phyloP scores from a whole-genome alignment of 768 basidiomycete genomes.

The Chalciporus piperatus region DNA sequence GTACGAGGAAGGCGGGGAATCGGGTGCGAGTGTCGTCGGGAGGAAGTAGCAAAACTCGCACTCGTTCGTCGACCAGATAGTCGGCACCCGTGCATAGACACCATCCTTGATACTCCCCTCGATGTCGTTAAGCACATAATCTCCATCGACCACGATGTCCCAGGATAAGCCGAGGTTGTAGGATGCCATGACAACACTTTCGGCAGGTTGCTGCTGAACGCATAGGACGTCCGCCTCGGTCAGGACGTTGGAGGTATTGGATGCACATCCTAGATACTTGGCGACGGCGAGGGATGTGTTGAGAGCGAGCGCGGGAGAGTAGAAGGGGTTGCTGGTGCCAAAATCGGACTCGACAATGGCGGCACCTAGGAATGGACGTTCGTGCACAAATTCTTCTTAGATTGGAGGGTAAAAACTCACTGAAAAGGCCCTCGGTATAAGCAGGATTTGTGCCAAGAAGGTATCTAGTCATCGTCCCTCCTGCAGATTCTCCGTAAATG shows the following conservation, averaged over 20 bases:
- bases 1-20: conserved; percentile 9
- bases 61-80: conserved; percentile 15
- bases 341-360: conserved; percentile 19
- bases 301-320: conserved; percentile 11
- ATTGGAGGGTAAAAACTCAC: background rate
- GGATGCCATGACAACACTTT: conserved; percentile 1
- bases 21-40: conserved; percentile 9
- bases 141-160: conserved; percentile 16
- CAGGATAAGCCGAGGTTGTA: conserved; percentile 8
- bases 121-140: conserved; percentile 15
- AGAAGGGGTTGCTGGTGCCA: conserved; percentile 12
- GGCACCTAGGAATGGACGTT: conserved; percentile 5
- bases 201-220: conserved; percentile 8
- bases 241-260: conserved; percentile 8
- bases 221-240: conserved; percentile 1
- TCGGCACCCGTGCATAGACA: conserved; percentile 13
- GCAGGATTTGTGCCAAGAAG: conserved; percentile 14
- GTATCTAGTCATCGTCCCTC: conserved; percentile 17
- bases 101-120: conserved; percentile 12
- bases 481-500: conserved; percentile 20
- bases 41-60: conserved; percentile 22
- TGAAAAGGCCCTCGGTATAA: conserved; percentile 18
- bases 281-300: conserved; percentile 14
- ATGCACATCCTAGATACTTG: conserved; percentile 16
- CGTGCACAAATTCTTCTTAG: too few relatives aligned